phyloP scores from a whole-genome alignment of 2,329 filamentous ascomycete genomes.

The Penicillium sp. region DNA sequence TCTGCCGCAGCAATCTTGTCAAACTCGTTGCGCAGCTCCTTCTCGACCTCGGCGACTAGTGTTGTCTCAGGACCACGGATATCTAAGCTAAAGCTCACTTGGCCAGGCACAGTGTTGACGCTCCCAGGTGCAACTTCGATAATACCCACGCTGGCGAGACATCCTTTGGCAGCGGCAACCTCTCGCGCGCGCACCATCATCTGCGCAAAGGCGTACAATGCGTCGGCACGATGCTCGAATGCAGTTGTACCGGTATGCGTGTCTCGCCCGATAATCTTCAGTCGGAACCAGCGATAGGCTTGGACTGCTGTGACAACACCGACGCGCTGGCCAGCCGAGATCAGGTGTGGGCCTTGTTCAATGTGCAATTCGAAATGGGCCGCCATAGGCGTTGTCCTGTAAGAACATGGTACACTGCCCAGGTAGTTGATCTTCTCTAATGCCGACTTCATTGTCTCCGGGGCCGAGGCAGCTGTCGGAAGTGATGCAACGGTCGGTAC shows the following conservation, averaged over 20 bases:
- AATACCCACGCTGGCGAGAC: conserved; percentile 70
- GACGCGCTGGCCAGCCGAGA: conserved; percentile 63
- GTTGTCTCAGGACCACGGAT: conserved; percentile 62
- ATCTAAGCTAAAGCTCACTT: conserved; percentile 68
- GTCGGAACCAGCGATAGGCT: conserved; percentile 72
- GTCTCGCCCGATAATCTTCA: conserved; percentile 67
- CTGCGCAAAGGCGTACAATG: conserved; percentile 66
- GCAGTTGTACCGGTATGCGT: conserved; percentile 76
- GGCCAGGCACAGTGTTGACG: conserved; percentile 72
- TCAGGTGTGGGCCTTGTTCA: conserved; percentile 77
- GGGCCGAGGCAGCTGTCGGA: conserved; percentile 52
- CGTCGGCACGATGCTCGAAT: conserved; percentile 66
- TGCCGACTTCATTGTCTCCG: conserved; percentile 66
- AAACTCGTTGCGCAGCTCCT: conserved; percentile 60
- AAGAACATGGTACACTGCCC: conserved; percentile 56
- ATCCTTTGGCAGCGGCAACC: conserved; percentile 60
- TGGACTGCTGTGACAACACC: conserved; percentile 73
- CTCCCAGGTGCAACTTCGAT: conserved; percentile 66
- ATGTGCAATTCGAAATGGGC: conserved; percentile 82
- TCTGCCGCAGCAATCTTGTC: conserved; percentile 59
- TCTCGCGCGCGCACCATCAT: conserved; percentile 68
- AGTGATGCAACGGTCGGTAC: conserved; percentile 52
- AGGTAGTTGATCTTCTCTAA: conserved; percentile 72
- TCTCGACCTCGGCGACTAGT: conserved; percentile 60
- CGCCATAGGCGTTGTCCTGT: conserved; percentile 63